Percentiles rank a stretch among this genome's conserved stretches.
phyloP scores from a whole-genome alignment of 768 basidiomycete species.

The Fomitopsis pulvina region DNA sequence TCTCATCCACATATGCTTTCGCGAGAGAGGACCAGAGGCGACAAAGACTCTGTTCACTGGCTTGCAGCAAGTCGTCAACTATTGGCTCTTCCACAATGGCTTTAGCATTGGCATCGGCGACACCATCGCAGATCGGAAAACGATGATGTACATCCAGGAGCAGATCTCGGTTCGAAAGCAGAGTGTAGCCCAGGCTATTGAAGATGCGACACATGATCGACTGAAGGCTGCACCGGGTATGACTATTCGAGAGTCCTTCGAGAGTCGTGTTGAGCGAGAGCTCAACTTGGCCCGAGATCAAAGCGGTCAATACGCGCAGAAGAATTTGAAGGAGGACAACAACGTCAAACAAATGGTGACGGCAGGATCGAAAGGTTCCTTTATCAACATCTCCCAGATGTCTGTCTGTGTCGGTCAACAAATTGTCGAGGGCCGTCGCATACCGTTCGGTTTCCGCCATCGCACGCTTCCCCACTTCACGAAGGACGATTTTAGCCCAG shows the following conservation, averaged over 20 bases:
- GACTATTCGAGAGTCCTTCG: constrained; percentile 99
- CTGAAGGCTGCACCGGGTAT: constrained; percentile 93
- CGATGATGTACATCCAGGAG: constrained; percentile 82
- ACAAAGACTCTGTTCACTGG: constrained; percentile 89
- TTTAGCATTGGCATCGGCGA: constrained; percentile 99
- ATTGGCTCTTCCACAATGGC: constrained; percentile 97
- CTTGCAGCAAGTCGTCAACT: constrained; percentile 93
- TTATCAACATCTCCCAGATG: constrained; percentile 99
- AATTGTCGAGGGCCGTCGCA: constrained; percentile 95
- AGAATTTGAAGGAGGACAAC: constrained; percentile 97
- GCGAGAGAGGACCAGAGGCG: constrained; percentile 93
- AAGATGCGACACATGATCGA: constrained; percentile 77
- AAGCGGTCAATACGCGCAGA: constrained; percentile 95
- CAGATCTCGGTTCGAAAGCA: constrained; percentile 78
- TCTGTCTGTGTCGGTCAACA: constrained; percentile 99
- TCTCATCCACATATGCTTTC: constrained; percentile 93
- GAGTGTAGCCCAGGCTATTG: constrained; percentile 73
- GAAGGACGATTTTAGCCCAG: constrained; percentile 97
- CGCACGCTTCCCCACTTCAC: constrained; percentile 96
- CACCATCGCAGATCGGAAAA: constrained; percentile 87
- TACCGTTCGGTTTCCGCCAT: constrained; percentile 97
- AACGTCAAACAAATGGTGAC: constrained; percentile 99
- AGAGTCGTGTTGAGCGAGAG: constrained; percentile 84
- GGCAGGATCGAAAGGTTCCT: constrained; percentile 96
- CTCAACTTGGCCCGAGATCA: constrained; percentile 93